phyloP scores from a whole-genome alignment of 2,329 filamentous ascomycete genomes.

The Emergomyces pasteurianus region DNA sequence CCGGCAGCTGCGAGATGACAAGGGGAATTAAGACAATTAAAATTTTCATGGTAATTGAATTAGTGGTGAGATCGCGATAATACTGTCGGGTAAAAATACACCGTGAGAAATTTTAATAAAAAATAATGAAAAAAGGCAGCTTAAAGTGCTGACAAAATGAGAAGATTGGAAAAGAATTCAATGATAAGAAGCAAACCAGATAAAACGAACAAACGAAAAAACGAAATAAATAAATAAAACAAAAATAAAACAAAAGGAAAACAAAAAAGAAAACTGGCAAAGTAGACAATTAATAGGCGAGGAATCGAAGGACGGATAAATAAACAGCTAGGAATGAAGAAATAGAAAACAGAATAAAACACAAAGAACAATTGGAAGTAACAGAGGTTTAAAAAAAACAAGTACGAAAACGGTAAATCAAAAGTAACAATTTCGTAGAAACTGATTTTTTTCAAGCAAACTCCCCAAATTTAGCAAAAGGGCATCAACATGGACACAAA shows the following conservation, averaged over 20 bases:
- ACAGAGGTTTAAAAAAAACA: not conserved
- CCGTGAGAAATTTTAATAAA: not conserved
- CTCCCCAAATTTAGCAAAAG: conserved; percentile 18
- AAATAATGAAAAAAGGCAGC: not conserved
- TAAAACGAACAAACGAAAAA: not conserved
- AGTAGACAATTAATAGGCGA: too few species aligned
- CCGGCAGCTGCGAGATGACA: not conserved
- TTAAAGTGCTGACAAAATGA: not conserved
- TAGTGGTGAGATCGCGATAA: not conserved
- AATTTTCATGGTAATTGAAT: not conserved
- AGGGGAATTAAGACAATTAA: not conserved
- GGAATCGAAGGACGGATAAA: too few species aligned
- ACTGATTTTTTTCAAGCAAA: conserved; percentile 9
- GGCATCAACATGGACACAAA: conserved; percentile 10
- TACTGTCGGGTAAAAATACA: conserved; percentile 5
- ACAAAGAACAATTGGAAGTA: not conserved
- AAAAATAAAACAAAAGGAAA: too few species aligned
- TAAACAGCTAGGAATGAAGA: too few species aligned
- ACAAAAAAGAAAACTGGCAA: not conserved
- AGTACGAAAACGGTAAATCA: not conserved
- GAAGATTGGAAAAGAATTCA: not conserved
- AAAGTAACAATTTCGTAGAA: not conserved
- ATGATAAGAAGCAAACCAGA: not conserved
- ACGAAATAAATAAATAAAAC: not conserved
- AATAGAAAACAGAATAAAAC: not conserved